A percentile compares a stretch with the other conserved stretches of the same genome.
These are phyloP conservation scores for Calendula officinalis DNA, from an alignment of 129 eudicot genomes.

Conservation along the genomic window DNA sequence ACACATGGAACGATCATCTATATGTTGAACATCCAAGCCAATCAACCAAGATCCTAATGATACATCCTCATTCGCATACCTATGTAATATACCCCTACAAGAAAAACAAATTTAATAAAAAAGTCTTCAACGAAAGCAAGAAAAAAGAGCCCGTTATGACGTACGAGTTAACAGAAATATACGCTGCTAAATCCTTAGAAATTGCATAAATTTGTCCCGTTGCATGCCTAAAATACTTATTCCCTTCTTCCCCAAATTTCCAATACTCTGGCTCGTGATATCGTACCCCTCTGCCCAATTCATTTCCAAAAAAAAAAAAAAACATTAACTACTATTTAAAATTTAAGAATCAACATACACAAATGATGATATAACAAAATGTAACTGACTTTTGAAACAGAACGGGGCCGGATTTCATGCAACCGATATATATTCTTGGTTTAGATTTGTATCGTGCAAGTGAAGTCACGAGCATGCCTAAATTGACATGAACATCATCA, in stretches of 20 bases:
- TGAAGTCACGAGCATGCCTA: slow-evolving; percentile 56
- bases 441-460: slow-evolving; percentile 53
- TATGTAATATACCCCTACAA: slow-evolving; percentile 59
- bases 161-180: slow-evolving; percentile 63
- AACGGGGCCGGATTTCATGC: slow-evolving; percentile 90
- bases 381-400: slow-evolving; percentile 58
- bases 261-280: slow-evolving; percentile 82
- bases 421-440: slow-evolving; percentile 64
- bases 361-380: neutral
- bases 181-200: slow-evolving; percentile 67
- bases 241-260: slow-evolving; percentile 88
- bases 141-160: slow-evolving; percentile 15
- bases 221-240: slow-evolving; percentile 82
- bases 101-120: neutral
- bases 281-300: slow-evolving; percentile 53
- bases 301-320: neutral
- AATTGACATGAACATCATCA: slow-evolving; percentile 70
- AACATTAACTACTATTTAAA: neutral
- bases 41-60: slow-evolving; percentile 82
- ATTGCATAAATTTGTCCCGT: slow-evolving; percentile 87
- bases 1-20: slow-evolving; percentile 75
- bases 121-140: neutral
- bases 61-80: slow-evolving; percentile 82
- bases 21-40: slow-evolving; percentile 76
- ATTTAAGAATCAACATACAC: neutral